Evolutionary conservation across 2,329 filamentous ascomycete genomes (phyloP).

Genomic region (Curvularia lunata): DNA sequence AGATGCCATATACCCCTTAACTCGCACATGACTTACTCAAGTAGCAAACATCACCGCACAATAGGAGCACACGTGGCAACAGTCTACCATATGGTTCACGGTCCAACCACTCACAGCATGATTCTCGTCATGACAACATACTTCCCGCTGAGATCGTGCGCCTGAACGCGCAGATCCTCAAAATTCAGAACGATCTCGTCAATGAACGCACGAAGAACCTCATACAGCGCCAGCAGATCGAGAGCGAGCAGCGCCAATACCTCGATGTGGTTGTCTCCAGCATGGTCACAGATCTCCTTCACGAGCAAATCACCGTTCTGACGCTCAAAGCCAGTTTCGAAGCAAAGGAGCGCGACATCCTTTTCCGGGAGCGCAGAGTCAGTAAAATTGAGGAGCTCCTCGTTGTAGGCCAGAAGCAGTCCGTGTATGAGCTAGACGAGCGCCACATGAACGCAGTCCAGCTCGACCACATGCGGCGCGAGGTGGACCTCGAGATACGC

Average conservation of each 20-base stretch:
- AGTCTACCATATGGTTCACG: constrained; percentile 7
- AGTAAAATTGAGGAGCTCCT: constrained; percentile 29
- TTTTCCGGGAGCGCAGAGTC: constrained; percentile 21
- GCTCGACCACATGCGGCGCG: constrained; percentile 7
- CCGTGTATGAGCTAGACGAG: constrained; percentile 17
- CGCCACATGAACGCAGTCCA: constrained; percentile 18
- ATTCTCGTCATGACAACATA: not conserved
- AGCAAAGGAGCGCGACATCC: constrained; percentile 19
- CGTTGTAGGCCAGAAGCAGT: constrained; percentile 30
- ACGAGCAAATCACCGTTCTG: constrained; percentile 23
- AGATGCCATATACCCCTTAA: not conserved
- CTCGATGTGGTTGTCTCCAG: constrained; percentile 16
- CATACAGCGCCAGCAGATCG: constrained; percentile 13
- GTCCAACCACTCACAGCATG: constrained; percentile 1
- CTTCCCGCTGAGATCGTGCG: constrained; percentile 21
- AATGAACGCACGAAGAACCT: constrained; percentile 24
- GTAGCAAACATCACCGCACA: not conserved
- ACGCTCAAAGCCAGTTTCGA: constrained; percentile 12
- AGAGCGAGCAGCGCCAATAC: constrained; percentile 16
- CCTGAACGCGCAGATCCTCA: constrained; percentile 19
- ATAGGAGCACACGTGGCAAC: not conserved
- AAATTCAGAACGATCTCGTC: constrained; percentile 22
- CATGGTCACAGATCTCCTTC: constrained; percentile 21
- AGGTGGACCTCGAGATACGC: constrained; percentile 14
- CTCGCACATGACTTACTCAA: not conserved